These are phyloP conservation scores for Celoporthe dispersa DNA, from an alignment of 2,329 filamentous ascomycete species.

Conservation along the genomic window DNA sequence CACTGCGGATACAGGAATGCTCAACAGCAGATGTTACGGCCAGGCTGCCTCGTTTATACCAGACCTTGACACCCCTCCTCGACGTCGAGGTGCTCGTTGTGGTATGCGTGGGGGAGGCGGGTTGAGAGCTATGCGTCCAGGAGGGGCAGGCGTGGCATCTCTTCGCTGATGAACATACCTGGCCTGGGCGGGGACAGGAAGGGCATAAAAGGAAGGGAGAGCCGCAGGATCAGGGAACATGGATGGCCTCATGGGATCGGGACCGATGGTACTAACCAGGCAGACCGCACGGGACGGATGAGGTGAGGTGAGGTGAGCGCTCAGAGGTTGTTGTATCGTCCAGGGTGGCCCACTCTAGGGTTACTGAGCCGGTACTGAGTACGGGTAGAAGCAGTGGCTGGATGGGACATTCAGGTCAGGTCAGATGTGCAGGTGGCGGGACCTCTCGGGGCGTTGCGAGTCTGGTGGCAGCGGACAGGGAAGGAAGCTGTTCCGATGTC, in stretches of 20 bases:
- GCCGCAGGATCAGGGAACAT: not conserved
- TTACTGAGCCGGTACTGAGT: not conserved
- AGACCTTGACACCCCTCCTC: not conserved
- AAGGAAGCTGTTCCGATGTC: not conserved
- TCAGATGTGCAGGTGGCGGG: not conserved
- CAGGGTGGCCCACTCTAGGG: not conserved
- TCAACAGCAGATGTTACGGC: constrained; percentile 4
- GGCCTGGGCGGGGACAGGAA: constrained; percentile 6
- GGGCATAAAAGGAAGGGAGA: constrained; percentile 1
- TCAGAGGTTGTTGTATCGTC: not conserved
- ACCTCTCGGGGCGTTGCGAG: not conserved
- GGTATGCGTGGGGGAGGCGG: not conserved
- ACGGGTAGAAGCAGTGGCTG: not conserved
- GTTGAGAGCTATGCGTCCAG: not conserved
- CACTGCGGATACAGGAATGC: constrained; percentile 11
- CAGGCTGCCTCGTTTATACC: not conserved
- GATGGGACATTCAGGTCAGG: not conserved
- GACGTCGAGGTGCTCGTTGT: not conserved
- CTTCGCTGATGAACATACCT: constrained; percentile 1
- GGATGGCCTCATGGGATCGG: not conserved
- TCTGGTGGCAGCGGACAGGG: not conserved
- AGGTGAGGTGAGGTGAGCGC: constrained; percentile 14
- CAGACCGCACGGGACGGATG: constrained; percentile 1
- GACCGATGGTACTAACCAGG: constrained; percentile 5
- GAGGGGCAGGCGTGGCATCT: constrained; percentile 2